A percentile compares a stretch with the other conserved stretches of the same genome.
Conservation (phyloP, 1,284 basidiomycete genomes). For the Microbotryum intermedium region DNA sequence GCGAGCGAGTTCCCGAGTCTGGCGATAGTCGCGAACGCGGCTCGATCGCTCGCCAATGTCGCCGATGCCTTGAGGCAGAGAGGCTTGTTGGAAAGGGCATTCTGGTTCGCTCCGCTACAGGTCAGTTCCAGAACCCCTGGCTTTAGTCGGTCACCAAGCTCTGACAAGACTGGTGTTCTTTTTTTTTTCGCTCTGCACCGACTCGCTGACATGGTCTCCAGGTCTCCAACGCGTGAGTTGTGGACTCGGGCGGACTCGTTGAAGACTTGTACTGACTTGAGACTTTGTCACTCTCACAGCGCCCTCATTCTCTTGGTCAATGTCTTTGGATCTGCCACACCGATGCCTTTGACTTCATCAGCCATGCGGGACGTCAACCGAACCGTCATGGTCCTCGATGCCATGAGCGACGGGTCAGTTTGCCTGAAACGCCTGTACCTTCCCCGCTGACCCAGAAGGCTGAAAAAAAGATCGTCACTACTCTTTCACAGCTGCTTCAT, state of each 20-base stretch:
- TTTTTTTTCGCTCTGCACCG: not conserved
- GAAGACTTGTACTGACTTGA: too few species aligned
- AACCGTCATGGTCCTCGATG: too few species aligned
- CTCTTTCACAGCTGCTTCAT: too few species aligned
- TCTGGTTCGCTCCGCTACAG: constrained; percentile 11
- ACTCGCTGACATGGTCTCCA: not conserved
- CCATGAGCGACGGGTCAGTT: too few species aligned
- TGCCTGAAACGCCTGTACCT: too few species aligned
- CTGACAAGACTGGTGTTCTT: not conserved
- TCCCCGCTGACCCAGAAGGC: too few species aligned
- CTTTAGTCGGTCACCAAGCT: not conserved
- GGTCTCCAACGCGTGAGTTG: not conserved
- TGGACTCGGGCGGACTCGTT: too few species aligned
- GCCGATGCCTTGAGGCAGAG: constrained; percentile 14
- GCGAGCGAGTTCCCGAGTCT: constrained; percentile 35
- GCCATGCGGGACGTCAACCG: too few species aligned
- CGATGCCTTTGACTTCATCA: too few species aligned
- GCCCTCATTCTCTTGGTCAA: constrained; percentile 61
- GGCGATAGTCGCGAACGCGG: constrained; percentile 30
- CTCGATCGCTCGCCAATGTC: constrained; percentile 26
- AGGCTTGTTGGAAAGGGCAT: constrained; percentile 1
- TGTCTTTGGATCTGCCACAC: constrained; percentile 48
- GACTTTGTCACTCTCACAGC: too few species aligned
- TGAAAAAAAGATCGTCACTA: too few species aligned
- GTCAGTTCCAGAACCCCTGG: not conserved